phyloP scores from a whole-genome alignment of 768 basidiomycete genomes.

The Phanerochaete sordida region DNA sequence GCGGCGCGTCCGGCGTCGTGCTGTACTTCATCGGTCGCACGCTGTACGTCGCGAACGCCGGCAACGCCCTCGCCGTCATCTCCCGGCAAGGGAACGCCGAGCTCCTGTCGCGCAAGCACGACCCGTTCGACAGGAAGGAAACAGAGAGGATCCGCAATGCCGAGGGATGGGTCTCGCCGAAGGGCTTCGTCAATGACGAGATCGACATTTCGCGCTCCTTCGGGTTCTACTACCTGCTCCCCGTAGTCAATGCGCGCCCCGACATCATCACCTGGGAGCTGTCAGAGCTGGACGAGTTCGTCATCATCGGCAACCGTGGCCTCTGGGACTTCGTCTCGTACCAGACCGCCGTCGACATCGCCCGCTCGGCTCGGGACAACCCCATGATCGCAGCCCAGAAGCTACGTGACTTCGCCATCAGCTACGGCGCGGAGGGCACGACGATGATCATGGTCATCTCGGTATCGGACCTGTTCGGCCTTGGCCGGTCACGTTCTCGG shows the following conservation, averaged over 20 bases:
- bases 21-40: constrained; percentile 79
- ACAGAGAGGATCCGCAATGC: constrained; percentile 83
- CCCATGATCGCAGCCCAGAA: constrained; percentile 95
- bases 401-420: constrained; percentile 92
- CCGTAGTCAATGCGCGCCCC: constrained; percentile 87
- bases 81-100: constrained; percentile 73
- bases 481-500: constrained; percentile 35
- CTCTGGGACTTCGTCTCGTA: constrained; percentile 93
- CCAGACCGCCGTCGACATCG: constrained; percentile 96
- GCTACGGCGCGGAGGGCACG: constrained; percentile 90
- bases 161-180: constrained; percentile 92
- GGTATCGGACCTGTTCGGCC: constrained; percentile 71
- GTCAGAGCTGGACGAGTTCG: constrained; percentile 86
- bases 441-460: constrained; percentile 98
- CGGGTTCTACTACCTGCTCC: constrained; percentile 87
- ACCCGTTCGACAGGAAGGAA: constrained; percentile 85
- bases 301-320: constrained; percentile 91
- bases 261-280: constrained; percentile 68
- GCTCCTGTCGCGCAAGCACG: constrained; percentile 75
- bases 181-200: constrained; percentile 89
- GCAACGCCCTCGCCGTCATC: constrained; percentile 84
- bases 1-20: constrained; percentile 83
- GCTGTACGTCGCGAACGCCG: constrained; percentile 87
- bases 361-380: constrained; percentile 64
- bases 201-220: constrained; percentile 91